Conservation (phyloP, 768 basidiomycete species). For the Phlegmacium glaucopus region DNA sequence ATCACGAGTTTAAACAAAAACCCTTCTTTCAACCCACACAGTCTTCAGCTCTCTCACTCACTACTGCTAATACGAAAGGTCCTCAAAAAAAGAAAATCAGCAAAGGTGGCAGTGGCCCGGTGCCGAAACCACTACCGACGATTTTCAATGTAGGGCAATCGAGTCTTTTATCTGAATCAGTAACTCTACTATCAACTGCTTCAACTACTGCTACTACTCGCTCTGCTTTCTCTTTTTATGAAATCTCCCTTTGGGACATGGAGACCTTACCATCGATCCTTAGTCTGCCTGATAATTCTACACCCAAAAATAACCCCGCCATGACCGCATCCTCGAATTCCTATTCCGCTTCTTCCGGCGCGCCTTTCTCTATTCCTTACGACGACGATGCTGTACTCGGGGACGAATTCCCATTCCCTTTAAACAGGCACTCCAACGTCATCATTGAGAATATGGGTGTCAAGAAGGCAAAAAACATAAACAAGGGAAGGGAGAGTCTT, state of each 20-base stretch:
- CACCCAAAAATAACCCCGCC: not conserved
- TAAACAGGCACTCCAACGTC: slow-evolving; percentile 15
- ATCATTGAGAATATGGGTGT: slow-evolving; percentile 21
- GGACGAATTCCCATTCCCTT: slow-evolving; percentile 18
- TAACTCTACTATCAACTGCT: slow-evolving; percentile 6
- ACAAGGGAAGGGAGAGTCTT: not conserved
- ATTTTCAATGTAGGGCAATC: slow-evolving; percentile 20
- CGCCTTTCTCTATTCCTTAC: slow-evolving; percentile 17
- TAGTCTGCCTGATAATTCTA: slow-evolving; percentile 10
- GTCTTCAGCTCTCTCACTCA: not conserved
- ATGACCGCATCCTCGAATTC: not conserved
- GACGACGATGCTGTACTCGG: slow-evolving; percentile 18
- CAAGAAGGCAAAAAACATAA: slow-evolving; percentile 18
- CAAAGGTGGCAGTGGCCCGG: slow-evolving; percentile 2
- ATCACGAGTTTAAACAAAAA: not conserved
- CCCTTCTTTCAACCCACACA: not conserved
- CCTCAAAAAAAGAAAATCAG: not conserved
- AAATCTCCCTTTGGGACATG: slow-evolving; percentile 23
- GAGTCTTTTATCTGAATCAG: slow-evolving; percentile 12
- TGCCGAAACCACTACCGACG: slow-evolving; percentile 3
- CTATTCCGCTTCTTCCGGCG: not conserved
- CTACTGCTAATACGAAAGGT: not conserved
- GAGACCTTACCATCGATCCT: slow-evolving; percentile 10
- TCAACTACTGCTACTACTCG: not conserved
- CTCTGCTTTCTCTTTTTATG: slow-evolving; percentile 18